Base-by-base conservation (phyloP, 1,139 yeast genomes). In the Candida buenavistaensis region DNA sequence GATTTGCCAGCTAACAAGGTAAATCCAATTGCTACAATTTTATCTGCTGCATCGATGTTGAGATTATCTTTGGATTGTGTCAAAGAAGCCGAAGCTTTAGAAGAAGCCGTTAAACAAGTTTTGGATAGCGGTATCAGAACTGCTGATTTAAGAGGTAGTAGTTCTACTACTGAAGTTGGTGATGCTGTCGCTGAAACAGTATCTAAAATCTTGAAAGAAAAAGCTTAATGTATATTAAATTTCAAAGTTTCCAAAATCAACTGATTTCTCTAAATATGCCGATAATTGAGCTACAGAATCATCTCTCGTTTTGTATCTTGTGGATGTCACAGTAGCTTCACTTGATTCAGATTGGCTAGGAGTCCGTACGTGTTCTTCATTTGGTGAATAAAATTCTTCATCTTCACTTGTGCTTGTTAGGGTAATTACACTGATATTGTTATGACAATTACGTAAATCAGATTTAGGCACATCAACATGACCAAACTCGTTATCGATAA, bases 41-140 rank as follows among this genome's bases (percentile, higher is more conserved):
- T 92, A 54, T 89, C 97, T 12, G 95, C 85, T 8, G 97, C 97
- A 23, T 85, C 92, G 95, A 90, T 92, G 97, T 77, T 92, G 67
- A 80, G 94, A 56, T 78, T 92, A 46, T 87, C 96, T 16, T 77
- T 92, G 57, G 82, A 86, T 58, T 66, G 88, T 54, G 75, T 76
- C 43, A 78, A 81, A 46, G 97, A 88, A 62, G 97, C 96, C 45
- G 83, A 77, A 44, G 94, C 92, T 22, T 71, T 92, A 50, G 97
- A 94, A 66, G 68, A 76, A 52, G 98, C 98, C 13, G 97, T 92
- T 26, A 78, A 79, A 44, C 69, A 69, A 45, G 96, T 87, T 26
- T 69, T 92, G 43, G 97, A 89, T 57, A 51, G 73, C 24, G 96
- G 95, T 43, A 63, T 90, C 46, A 82, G 92, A 70, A 92, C 98